Evolutionary conservation across 768 basidiomycete genomes (phyloP).

Genomic region (Podaxis rugospora): DNA sequence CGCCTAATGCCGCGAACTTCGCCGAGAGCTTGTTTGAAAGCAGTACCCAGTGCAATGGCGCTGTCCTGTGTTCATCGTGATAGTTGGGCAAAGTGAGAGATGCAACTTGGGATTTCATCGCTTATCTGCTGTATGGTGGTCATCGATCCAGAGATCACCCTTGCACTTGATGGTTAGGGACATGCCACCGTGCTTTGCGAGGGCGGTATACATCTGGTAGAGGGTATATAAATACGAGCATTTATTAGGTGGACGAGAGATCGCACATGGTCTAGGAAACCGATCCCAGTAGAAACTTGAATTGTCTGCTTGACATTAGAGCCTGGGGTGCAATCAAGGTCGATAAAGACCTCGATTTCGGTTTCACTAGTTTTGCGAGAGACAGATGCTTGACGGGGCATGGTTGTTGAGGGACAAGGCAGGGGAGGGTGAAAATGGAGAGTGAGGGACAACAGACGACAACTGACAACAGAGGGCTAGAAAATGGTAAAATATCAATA

Average conservation of each 20-base stretch:
- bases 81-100: conserved; percentile 14
- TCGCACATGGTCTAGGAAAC: conserved; percentile 95
- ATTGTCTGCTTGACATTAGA: conserved; percentile 65
- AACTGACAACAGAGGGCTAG: conserved; percentile 28
- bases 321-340: conserved; percentile 76
- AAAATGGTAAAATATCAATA: conserved; percentile 18
- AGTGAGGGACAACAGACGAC: conserved; percentile 22
- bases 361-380: conserved; percentile 91
- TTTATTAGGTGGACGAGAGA: background rate
- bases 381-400: conserved; percentile 58
- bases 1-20: conserved; percentile 92
- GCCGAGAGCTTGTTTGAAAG: conserved; percentile 93
- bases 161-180: conserved; percentile 87
- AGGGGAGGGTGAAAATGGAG: conserved; percentile 2
- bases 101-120: conserved; percentile 16
- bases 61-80: conserved; percentile 63
- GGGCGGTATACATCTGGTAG: conserved; percentile 90
- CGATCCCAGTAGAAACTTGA: conserved; percentile 88
- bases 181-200: conserved; percentile 96
- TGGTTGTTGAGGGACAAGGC: conserved; percentile 14
- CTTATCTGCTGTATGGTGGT: conserved; percentile 99
- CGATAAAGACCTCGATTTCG: conserved; percentile 73
- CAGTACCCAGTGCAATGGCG: conserved; percentile 81
- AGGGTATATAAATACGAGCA: background rate
- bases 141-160: conserved; percentile 96